Evolutionary conservation across 2,329 filamentous ascomycete genomes (phyloP).

Genomic region (Stachybotrys chlorohalonatus): DNA sequence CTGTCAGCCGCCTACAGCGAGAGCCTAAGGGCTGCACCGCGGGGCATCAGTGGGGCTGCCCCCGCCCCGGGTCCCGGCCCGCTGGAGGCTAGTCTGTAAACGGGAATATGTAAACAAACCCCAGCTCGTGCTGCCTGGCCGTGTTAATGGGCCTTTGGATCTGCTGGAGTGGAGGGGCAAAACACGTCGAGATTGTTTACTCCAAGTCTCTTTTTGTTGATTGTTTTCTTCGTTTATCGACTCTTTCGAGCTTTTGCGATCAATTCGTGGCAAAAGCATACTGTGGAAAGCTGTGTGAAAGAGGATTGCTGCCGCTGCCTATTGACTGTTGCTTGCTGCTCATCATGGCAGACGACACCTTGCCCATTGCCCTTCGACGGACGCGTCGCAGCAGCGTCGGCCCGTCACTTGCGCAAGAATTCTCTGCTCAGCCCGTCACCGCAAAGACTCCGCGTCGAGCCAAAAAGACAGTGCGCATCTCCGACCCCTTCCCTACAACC

Average conservation of each 20-base stretch:
- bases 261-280: not conserved
- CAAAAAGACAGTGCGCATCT: constrained; percentile 49
- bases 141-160: not conserved
- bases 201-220: not conserved
- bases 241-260: not conserved
- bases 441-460: constrained; percentile 20
- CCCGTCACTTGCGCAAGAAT: constrained; percentile 15
- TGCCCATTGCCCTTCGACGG: constrained; percentile 48
- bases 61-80: not conserved
- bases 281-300: not conserved
- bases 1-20: not conserved
- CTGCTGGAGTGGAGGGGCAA: not conserved
- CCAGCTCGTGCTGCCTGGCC: not conserved
- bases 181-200: not conserved
- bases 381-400: constrained; percentile 34
- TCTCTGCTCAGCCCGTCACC: not conserved
- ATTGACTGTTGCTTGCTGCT: not conserved
- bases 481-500: constrained; percentile 40
- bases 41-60: not conserved
- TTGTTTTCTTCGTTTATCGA: not conserved
- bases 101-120: not conserved
- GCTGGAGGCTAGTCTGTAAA: not conserved
- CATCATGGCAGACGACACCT: constrained; percentile 29
- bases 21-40: not conserved
- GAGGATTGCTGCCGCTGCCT: not conserved